These are phyloP conservation scores for Aegle marmelos DNA, from an alignment of 345 rosid genomes.

Conservation along the genomic window DNA sequence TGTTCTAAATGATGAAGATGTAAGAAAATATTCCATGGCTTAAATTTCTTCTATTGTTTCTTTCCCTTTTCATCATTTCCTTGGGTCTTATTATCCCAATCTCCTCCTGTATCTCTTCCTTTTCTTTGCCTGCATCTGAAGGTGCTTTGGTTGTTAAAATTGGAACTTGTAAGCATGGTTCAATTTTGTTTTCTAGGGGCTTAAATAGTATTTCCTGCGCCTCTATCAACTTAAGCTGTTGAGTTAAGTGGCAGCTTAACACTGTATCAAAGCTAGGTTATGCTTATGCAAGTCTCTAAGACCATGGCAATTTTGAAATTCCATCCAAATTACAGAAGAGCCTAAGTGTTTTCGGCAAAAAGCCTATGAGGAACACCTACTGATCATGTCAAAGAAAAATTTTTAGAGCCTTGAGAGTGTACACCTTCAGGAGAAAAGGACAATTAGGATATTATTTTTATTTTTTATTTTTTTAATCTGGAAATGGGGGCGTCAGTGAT, in stretches of 20 bases:
- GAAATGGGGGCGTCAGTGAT: not conserved
- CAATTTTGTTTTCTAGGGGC: not conserved
- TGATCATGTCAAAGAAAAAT: not conserved
- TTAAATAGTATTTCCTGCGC: not conserved
- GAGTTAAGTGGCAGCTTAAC: not conserved
- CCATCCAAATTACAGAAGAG: not conserved
- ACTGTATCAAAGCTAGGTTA: not conserved
- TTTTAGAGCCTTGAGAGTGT: not conserved
- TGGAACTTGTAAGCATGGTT: not conserved
- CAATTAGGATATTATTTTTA: not conserved
- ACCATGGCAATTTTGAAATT: not conserved
- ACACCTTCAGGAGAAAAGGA: not conserved
- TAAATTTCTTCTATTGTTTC: not conserved
- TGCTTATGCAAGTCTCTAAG: not conserved
- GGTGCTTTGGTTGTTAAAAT: not conserved
- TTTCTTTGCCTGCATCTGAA: not conserved
- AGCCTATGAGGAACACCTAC: not conserved
- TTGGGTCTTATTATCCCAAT: not conserved
- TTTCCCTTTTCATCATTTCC: not conserved
- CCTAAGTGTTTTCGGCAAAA: not conserved
- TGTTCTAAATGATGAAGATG: slow-evolving; percentile 63
- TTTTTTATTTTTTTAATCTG: not conserved
- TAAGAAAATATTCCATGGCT: slow-evolving; percentile 32
- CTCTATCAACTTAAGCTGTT: not conserved
- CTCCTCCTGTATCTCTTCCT: not conserved